Evolutionary conservation across 2,329 filamentous ascomycete genomes (phyloP), one percentile per base, ranked within the genome.

Genomic region (Atkinsonella hypoxylon): DNA sequence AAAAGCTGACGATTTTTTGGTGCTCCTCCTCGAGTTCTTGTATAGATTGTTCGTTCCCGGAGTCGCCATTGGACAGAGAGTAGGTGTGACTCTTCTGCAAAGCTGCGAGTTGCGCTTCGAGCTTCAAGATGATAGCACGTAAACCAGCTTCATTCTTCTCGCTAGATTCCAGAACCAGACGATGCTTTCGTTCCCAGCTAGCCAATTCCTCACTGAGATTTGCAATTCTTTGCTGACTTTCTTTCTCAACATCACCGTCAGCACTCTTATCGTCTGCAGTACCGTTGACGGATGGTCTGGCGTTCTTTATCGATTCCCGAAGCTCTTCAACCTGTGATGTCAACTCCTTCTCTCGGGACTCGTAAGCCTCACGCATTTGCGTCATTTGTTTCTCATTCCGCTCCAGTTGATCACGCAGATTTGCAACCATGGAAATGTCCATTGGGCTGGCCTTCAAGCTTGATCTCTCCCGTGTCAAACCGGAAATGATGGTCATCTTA

Each of bases 401-500:
- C 62, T 90, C 81, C 5, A 98, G 78, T 66, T 96, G 89, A 55
- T 94, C 87, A 53, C 87, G 85, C 71, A 98, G 80, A 15, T 83
- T 85, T 4, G 88, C 85, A 32, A 97, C 84, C 56, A 96, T 83
- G 0, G 88, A 90, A 64, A 96, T 94, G 62, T 98, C 93, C 62
- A 95, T 83, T 8, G 89, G 86, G 22, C 86, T 85, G 2, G 64
- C 78, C 64, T 91, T 89, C 70, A 96, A 77, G 69, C 89, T 96
- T 3, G 89, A 91, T 53, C 94, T 78, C 67, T 98, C 94, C 49
- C 93, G 84, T 3, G 93, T 95, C 55, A 98, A 75, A 7, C 93
- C 93, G 31, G 89, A 88, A 59, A 98, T 97, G 62, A 98, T 90
- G 31, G 88, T 87, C 74, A 91, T 89, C 78, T 98, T 98, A 55